A percentile compares a stretch with the other conserved stretches of the same genome.
phyloP scores from a whole-genome alignment of 305 asterid species.

The Euphrasia arctica region DNA sequence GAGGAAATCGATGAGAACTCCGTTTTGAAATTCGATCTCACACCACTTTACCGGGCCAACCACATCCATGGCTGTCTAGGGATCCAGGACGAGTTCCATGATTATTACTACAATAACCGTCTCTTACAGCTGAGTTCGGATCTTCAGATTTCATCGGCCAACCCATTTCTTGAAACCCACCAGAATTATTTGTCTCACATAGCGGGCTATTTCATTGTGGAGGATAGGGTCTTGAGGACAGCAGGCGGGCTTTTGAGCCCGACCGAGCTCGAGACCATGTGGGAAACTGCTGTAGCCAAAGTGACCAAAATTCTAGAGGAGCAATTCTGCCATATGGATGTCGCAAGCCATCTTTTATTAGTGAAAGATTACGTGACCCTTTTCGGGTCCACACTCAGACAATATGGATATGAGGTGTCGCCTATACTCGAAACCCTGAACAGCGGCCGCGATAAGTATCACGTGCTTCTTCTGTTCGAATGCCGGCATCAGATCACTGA shows the following conservation, averaged over 20 bases:
- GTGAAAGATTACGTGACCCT: conserved; percentile 95
- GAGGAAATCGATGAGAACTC: conserved; percentile 81
- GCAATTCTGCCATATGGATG: conserved; percentile 74
- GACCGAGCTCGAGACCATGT: conserved; percentile 85
- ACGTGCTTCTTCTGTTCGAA: conserved; percentile 78
- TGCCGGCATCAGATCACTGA: conserved; percentile 67
- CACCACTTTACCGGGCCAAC: conserved; percentile 87
- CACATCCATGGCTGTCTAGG: conserved; percentile 86
- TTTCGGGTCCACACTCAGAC: conserved; percentile 85
- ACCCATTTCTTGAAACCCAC: conserved; percentile 80
- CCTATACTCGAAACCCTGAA: conserved; percentile 69
- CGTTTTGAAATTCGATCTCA: conserved; percentile 71
- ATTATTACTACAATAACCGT: conserved; percentile 79
- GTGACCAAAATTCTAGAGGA: conserved; percentile 66
- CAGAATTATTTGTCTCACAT: conserved; percentile 73
- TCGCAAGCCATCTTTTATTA: conserved; percentile 78
- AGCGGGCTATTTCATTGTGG: conserved; percentile 89
- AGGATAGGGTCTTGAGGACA: conserved; percentile 89
- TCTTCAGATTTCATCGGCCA: conserved; percentile 70
- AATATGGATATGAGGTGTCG: conserved; percentile 83
- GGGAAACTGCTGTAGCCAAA: conserved; percentile 83
- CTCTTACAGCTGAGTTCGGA: conserved; percentile 81
- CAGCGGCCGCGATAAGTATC: conserved; percentile 80
- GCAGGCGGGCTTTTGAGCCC: conserved; percentile 73
- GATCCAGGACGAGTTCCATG: conserved; percentile 68